Evolutionary conservation across 2,329 filamentous ascomycete species (phyloP).

Genomic region (Mollisiaceae sp.): DNA sequence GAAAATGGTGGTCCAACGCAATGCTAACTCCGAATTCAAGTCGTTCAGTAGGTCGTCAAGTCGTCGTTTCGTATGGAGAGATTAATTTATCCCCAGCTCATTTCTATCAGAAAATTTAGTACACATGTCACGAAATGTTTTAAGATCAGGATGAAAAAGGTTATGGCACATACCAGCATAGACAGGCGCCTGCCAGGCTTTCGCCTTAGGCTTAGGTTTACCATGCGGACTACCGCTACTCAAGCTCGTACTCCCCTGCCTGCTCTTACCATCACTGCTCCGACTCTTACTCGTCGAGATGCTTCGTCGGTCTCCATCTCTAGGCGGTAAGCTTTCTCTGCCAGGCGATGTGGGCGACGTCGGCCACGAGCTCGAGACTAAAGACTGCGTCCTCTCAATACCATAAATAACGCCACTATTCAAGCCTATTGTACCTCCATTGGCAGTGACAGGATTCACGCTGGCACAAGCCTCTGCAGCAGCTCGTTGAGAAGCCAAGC

Average conservation of each 20-base stretch:
- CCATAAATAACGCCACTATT: conserved; percentile 35
- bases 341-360: conserved; percentile 10
- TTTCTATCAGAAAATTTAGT: not conserved
- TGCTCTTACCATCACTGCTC: conserved; percentile 41
- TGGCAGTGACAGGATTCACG: conserved; percentile 28
- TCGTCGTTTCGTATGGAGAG: not conserved
- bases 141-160: not conserved
- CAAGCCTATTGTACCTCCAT: conserved; percentile 23
- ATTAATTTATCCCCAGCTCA: conserved; percentile 2
- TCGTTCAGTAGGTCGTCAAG: not conserved
- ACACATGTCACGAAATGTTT: not conserved
- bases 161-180: conserved; percentile 44
- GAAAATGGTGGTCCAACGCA: not conserved
- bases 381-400: conserved; percentile 30
- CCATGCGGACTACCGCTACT: conserved; percentile 30
- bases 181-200: conserved; percentile 48
- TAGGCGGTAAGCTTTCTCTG: conserved; percentile 6
- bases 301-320: conserved; percentile 31
- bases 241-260: conserved; percentile 37
- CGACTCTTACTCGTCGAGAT: conserved; percentile 36
- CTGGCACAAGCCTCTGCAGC: conserved; percentile 41
- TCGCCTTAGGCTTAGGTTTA: conserved; percentile 44
- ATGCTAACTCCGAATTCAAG: not conserved
- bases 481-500: conserved; percentile 38
- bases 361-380: conserved; percentile 19